phyloP scores from a whole-genome alignment of 2,329 filamentous ascomycete genomes.

The Aspergillus uvarum region DNA sequence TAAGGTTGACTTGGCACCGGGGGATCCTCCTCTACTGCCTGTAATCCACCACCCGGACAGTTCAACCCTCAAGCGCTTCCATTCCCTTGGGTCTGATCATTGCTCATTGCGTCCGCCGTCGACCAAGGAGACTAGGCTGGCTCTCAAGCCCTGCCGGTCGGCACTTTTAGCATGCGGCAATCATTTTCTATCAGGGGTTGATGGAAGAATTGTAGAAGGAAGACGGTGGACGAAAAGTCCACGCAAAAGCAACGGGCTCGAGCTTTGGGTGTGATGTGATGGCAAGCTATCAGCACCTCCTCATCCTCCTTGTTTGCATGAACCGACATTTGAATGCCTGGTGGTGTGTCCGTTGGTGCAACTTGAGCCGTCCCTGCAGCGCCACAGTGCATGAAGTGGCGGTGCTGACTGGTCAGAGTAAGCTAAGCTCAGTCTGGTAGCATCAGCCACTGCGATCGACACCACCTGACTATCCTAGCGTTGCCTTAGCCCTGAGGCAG shows the following conservation, averaged over 20 bases:
- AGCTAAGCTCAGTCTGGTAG: not conserved
- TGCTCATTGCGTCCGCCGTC: constrained; percentile 2
- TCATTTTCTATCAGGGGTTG: not conserved
- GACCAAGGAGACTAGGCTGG: not conserved
- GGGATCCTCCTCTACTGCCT: constrained; percentile 13
- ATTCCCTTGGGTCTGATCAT: constrained; percentile 18
- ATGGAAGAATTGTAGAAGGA: no score
- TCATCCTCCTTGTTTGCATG: no score
- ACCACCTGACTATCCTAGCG: not conserved
- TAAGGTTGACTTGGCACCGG: constrained; percentile 22
- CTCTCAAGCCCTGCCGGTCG: not conserved
- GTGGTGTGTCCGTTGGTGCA: not conserved
- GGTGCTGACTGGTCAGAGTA: not conserved
- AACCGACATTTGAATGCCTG: no score
- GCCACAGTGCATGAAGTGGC: not conserved
- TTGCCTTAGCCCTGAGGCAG: not conserved
- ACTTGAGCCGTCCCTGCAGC: not conserved
- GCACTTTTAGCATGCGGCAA: not conserved
- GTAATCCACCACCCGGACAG: not conserved
- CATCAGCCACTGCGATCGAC: not conserved
- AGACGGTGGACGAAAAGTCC: not conserved
- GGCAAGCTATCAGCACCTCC: no score
- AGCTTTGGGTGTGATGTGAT: not conserved
- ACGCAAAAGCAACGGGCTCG: not conserved
- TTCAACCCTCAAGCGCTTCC: constrained; percentile 10